Evolutionary conservation across 176 grass and related monocot genomes (phyloP).

Genomic region (Saccharum officinarum): DNA sequence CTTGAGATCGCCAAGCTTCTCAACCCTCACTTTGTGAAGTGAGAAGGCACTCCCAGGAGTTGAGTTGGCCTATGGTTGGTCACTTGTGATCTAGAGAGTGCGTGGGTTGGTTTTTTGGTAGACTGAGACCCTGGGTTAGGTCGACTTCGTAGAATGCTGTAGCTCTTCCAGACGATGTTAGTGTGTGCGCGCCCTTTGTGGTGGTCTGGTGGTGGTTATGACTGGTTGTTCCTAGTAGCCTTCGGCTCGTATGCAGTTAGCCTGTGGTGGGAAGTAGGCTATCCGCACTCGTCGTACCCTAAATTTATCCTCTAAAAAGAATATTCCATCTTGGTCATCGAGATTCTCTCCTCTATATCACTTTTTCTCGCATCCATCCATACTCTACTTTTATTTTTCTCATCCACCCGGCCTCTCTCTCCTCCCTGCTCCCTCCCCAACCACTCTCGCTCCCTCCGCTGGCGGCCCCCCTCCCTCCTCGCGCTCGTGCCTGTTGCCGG

Average conservation of each 20-base stretch:
- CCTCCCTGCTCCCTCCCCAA: no score
- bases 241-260: neutral
- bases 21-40: slow-evolving; percentile 80
- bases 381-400: no score
- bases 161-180: no score
- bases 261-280: neutral
- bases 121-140: neutral
- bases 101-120: slow-evolving; percentile 33
- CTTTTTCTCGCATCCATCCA: no score
- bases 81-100: neutral
- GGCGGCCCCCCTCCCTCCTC: no score
- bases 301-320: no score
- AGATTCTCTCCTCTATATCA: no score
- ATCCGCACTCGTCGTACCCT: no score
- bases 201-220: neutral
- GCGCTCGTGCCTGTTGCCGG: no score
- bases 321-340: no score
- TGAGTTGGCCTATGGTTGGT: slow-evolving; percentile 29
- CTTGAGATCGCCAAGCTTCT: slow-evolving; percentile 87
- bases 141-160: slow-evolving; percentile 25
- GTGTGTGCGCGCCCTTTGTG: neutral
- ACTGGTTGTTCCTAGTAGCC: neutral
- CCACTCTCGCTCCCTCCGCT: no score
- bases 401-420: no score
- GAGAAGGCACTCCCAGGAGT: slow-evolving; percentile 16